Conservation (phyloP, 345 rosid genomes). For the Sisymbrium altissimum region DNA sequence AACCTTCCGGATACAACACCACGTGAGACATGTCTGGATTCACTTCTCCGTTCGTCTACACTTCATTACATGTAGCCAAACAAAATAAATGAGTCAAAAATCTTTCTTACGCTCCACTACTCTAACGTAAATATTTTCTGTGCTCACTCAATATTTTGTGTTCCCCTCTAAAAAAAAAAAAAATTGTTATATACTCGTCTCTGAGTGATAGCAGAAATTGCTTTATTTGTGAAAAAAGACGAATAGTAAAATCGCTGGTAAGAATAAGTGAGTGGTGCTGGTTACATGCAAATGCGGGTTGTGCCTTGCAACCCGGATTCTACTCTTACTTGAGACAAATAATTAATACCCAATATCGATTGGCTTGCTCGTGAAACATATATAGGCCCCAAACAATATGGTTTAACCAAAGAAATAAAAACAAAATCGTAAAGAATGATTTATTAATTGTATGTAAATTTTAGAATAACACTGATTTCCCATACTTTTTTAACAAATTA, state of each 20-base stretch:
- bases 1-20: constrained; percentile 29
- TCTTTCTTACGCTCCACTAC: constrained; percentile 4
- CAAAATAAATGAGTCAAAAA: neutral
- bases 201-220: neutral
- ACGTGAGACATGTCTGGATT: constrained; percentile 30
- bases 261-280: neutral
- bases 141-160: neutral
- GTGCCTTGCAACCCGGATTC: neutral
- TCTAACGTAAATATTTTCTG: neutral
- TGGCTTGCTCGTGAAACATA: too few relatives aligned
- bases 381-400: too few relatives aligned
- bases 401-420: neutral
- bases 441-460: neutral
- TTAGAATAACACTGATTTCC: neutral
- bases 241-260: neutral
- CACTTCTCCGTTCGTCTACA: constrained; percentile 9
- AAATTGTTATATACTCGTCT: neutral
- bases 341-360: too few relatives aligned
- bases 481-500: neutral
- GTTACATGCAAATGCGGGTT: neutral
- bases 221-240: neutral
- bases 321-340: neutral
- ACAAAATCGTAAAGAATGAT: neutral
- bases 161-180: neutral
- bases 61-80: constrained; percentile 19